phyloP scores from a whole-genome alignment of 148 eudicot species.

The Talinum fruticosum region DNA sequence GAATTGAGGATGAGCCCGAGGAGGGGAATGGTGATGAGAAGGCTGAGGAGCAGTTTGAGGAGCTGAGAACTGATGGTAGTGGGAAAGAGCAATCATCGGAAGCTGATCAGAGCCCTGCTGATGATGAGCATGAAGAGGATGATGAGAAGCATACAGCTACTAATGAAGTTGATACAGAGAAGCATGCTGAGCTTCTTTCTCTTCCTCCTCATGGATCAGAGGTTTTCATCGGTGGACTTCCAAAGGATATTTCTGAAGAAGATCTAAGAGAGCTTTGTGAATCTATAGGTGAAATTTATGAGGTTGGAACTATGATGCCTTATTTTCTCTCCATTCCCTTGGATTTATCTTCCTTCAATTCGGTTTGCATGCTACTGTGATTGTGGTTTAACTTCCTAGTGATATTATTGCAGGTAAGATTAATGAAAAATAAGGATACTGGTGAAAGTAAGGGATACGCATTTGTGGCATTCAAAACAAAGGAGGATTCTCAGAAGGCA shows the following conservation, averaged over 20 bases:
- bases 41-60: conserved; percentile 54
- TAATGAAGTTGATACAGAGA: conserved; percentile 44
- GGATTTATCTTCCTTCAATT: neutral
- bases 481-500: conserved; percentile 76
- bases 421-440: conserved; percentile 82
- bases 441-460: conserved; percentile 94
- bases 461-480: conserved; percentile 73
- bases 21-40: conserved; percentile 53
- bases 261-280: conserved; percentile 89
- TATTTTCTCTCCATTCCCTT: neutral
- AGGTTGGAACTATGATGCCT: conserved; percentile 40
- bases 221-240: conserved; percentile 88
- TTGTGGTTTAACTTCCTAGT: neutral
- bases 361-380: neutral
- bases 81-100: conserved; percentile 49
- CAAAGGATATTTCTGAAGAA: conserved; percentile 74
- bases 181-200: conserved; percentile 69
- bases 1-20: conserved; percentile 63
- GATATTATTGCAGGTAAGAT: conserved; percentile 53
- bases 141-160: conserved; percentile 42
- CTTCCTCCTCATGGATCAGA: conserved; percentile 94
- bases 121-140: conserved; percentile 37
- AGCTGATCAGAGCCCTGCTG: conserved; percentile 40
- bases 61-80: conserved; percentile 43
- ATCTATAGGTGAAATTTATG: conserved; percentile 69